These are phyloP conservation scores for Candida smagusa DNA, from an alignment of 1,139 yeast genomes.

Conservation along the genomic window DNA sequence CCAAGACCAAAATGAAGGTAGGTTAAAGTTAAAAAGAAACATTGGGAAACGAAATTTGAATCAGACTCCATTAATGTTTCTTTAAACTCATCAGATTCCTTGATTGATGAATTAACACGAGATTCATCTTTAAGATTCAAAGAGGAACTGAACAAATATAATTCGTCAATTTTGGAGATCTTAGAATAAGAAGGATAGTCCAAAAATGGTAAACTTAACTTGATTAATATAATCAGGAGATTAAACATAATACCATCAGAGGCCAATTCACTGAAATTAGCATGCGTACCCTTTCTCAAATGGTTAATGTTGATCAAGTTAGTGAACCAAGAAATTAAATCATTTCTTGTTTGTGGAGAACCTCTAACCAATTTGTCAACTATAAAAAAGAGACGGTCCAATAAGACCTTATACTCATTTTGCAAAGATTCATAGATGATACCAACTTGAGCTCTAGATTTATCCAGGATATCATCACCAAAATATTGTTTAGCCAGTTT, in stretches of 20 bases:
- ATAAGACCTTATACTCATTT: constrained; percentile 53
- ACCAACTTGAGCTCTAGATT: constrained; percentile 40
- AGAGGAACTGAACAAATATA: constrained; percentile 52
- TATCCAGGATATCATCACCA: constrained; percentile 38
- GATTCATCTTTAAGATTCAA: constrained; percentile 78
- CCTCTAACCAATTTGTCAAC: constrained; percentile 78
- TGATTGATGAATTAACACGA: constrained; percentile 70
- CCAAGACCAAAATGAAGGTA: constrained; percentile 88
- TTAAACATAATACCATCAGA: constrained; percentile 84
- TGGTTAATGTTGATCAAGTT: constrained; percentile 75
- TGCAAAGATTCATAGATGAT: constrained; percentile 55
- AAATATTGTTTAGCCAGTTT: constrained; percentile 43
- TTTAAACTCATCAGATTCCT: constrained; percentile 58
- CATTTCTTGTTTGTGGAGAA: constrained; percentile 59
- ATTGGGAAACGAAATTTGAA: constrained; percentile 82
- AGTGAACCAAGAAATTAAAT: constrained; percentile 65
- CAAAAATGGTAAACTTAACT: constrained; percentile 80
- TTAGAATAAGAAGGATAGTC: constrained; percentile 59
- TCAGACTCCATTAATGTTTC: constrained; percentile 24
- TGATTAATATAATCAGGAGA: constrained; percentile 61
- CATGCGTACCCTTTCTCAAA: constrained; percentile 83
- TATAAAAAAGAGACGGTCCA: constrained; percentile 64
- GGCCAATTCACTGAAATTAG: constrained; percentile 63
- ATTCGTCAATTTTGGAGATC: constrained; percentile 71
- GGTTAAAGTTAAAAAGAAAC: constrained; percentile 76